Base-by-base conservation (phyloP, 2,329 filamentous ascomycete genomes). In the Colletotrichum sp. region DNA sequence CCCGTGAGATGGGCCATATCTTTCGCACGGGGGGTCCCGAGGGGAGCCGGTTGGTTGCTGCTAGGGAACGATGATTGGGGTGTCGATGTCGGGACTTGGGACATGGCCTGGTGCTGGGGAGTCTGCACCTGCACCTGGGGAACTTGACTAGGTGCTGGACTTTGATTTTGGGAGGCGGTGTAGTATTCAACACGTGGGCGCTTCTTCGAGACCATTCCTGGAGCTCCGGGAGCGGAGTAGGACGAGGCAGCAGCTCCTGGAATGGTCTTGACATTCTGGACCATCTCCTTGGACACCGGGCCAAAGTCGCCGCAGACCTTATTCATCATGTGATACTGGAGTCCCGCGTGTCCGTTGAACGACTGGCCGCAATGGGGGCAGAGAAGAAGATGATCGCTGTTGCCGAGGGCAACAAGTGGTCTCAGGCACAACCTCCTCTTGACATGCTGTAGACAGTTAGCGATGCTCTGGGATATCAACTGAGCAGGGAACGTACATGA, bases 321-420 rank as follows among this genome's bases (percentile, higher is more conserved):
- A 69, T 85, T 86, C 48, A 83, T 81, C 0, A 80, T 75, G 75
- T 91, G 90, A 81, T 90, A 90, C 66, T 82, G 76, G 3, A 88
- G 78, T 2, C 87, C 88, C 27, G 83, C 83, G 6, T 79, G 77
- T 13, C 85, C 87, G 3, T 81, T 81, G 60, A 91, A 90, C 2
- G 83, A 82, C 57, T 85, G 82, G 30, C 88, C 88, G 61, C 89
- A 91, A 64, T 85, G 82, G 2, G 82, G 76, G 68, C 90, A 91
- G 1, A 82, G 79, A 25, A 75, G 69, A 19, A 19, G 22, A 5
- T 75, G 36, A 4, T 75, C 83, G 82, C 5, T 78, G 67, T 1
- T 79, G 44, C 8, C 71, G 76, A 1, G 77, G 77, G 1, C 4
- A 22, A 30, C 36, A 19, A 15, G 25, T 1, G 81, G 79, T 11